Percentiles rank a stretch among this genome's conserved stretches.
Evolutionary conservation across 2,329 filamentous ascomycete genomes (phyloP).

Genomic region (Metarhizium guizhouense): DNA sequence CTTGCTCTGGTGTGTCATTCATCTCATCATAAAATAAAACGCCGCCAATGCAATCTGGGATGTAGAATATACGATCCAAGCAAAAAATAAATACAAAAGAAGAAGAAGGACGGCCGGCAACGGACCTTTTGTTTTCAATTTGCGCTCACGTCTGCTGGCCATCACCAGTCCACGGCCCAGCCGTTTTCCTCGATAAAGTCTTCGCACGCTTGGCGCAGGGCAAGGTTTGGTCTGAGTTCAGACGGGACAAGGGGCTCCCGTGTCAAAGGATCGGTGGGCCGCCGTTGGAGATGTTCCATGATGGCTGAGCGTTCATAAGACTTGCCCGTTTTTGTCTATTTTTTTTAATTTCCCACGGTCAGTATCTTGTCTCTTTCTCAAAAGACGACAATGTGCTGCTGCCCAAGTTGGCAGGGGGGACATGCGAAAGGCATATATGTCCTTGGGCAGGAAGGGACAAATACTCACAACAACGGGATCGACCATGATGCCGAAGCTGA

Average conservation of each 20-base stretch:
- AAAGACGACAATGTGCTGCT: not conserved
- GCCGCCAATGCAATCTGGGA: not conserved
- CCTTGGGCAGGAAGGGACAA: not conserved
- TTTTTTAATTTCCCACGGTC: not conserved
- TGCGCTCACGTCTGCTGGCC: not conserved
- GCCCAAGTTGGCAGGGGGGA: not conserved
- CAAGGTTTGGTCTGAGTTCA: constrained; percentile 75
- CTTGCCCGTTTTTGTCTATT: constrained; percentile 71
- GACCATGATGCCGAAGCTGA: constrained; percentile 64
- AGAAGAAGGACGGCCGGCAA: not conserved
- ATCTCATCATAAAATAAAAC: not conserved
- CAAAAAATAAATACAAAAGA: not conserved
- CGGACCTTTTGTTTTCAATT: not conserved
- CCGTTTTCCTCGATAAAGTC: constrained; percentile 82
- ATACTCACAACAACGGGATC: constrained; percentile 52
- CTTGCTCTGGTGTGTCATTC: not conserved
- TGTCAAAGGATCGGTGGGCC: constrained; percentile 73
- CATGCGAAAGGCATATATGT: not conserved
- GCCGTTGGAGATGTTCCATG: constrained; percentile 72
- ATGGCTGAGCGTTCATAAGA: constrained; percentile 85
- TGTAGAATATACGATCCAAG: not conserved
- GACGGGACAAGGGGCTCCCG: constrained; percentile 58
- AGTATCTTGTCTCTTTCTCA: not conserved
- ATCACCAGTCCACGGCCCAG: constrained; percentile 83
- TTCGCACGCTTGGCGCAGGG: constrained; percentile 70